These are phyloP conservation scores for Ascocoryne sarcoides DNA, from an alignment of 2,329 filamentous ascomycete species.

Conservation along the genomic window DNA sequence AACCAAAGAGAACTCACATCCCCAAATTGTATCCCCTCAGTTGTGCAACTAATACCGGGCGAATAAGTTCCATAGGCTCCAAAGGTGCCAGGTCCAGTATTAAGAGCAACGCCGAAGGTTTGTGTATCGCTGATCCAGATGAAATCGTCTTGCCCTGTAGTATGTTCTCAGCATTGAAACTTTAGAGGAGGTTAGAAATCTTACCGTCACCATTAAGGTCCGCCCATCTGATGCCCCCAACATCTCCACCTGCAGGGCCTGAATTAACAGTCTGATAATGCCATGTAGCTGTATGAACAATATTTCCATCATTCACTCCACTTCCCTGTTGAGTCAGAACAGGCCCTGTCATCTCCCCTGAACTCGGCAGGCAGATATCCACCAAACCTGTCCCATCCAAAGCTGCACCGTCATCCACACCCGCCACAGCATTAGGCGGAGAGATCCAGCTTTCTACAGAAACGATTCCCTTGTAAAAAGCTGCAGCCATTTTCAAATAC, in stretches of 20 bases:
- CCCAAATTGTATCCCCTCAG: neutral
- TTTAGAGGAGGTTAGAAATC: neutral
- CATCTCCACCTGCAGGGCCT: neutral
- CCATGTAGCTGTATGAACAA: neutral
- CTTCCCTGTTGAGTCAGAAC: neutral
- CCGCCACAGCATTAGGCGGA: neutral
- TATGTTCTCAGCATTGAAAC: neutral
- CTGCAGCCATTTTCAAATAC: constrained; percentile 3
- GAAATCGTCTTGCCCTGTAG: neutral
- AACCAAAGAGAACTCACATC: neutral
- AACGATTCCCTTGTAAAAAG: neutral
- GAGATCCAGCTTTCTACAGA: neutral
- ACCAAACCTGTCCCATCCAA: neutral
- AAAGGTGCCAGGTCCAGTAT: neutral
- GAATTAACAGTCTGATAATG: neutral
- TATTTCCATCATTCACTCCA: neutral
- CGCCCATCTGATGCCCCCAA: neutral
- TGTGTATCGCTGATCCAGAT: neutral
- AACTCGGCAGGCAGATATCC: neutral
- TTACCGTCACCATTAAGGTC: neutral
- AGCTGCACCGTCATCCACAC: neutral
- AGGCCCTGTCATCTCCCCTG: neutral
- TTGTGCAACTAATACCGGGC: neutral
- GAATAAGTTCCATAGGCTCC: neutral
- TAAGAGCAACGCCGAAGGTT: neutral